phyloP scores from a whole-genome alignment of 495 filamentous ascomycete genomes.

The Pseudoneurospora amorphoporcata region DNA sequence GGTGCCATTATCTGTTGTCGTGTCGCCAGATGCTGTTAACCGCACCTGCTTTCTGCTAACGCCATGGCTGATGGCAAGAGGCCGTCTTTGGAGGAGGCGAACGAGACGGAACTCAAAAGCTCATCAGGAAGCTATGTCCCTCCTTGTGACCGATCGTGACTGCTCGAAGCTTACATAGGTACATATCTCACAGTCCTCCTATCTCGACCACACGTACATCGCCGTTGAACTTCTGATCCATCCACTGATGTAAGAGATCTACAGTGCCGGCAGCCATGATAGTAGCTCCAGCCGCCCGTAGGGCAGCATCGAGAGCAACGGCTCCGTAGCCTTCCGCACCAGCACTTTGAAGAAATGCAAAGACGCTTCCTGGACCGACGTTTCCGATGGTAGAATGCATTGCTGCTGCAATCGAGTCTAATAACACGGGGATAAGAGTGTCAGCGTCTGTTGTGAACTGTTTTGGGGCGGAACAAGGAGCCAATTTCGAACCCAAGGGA shows the following conservation, averaged over 20 bases:
- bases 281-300: neutral
- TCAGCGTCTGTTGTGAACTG: neutral
- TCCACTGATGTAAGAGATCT: neutral
- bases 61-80: neutral
- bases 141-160: neutral
- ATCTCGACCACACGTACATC: neutral
- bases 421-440: neutral
- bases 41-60: neutral
- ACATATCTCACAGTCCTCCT: neutral
- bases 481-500: neutral
- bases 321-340: neutral
- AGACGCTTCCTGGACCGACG: neutral
- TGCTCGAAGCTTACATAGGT: neutral
- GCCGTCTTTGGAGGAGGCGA: neutral
- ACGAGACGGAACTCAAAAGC: neutral
- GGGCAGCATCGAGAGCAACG: neutral
- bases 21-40: no score
- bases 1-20: no score
- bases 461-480: neutral
- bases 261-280: neutral
- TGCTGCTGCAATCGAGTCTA: neutral
- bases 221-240: neutral
- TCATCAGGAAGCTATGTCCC: neutral
- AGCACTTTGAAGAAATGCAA: neutral
- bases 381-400: neutral